These are phyloP conservation scores for Cercospora zeae-maydis DNA, from an alignment of 2,329 filamentous ascomycete species.

Conservation along the genomic window DNA sequence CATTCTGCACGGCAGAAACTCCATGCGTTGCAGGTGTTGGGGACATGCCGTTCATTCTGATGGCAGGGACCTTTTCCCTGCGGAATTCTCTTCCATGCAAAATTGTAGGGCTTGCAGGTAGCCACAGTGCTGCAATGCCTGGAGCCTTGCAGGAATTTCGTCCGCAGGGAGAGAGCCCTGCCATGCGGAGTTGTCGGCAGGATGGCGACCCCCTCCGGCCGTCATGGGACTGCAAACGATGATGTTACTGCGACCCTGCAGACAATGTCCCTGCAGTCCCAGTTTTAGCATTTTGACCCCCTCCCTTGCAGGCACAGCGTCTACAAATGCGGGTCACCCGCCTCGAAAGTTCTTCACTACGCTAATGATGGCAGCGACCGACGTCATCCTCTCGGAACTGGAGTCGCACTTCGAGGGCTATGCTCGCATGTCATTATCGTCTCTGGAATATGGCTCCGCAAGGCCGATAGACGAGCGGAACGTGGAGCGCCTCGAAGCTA, in stretches of 20 bases:
- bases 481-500: neutral
- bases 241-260: neutral
- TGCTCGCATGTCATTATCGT: neutral
- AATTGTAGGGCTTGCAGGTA: neutral
- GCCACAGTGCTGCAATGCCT: neutral
- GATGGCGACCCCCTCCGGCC: neutral
- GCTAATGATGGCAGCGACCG: neutral
- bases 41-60: neutral
- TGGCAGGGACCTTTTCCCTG: neutral
- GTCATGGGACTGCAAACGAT: neutral
- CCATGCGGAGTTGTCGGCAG: neutral
- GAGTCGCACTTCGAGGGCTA: neutral
- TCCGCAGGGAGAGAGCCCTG: neutral
- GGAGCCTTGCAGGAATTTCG: neutral
- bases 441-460: neutral
- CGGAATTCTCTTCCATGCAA: neutral
- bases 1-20: neutral
- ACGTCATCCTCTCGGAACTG: neutral
- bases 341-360: neutral
- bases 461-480: neutral
- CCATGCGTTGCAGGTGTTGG: neutral
- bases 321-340: neutral
- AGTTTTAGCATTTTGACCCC: neutral
- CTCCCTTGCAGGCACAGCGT: neutral
- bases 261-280: neutral